Evolutionary conservation across 2,329 filamentous ascomycete genomes (phyloP).

Genomic region (Hypoxylon sp.): DNA sequence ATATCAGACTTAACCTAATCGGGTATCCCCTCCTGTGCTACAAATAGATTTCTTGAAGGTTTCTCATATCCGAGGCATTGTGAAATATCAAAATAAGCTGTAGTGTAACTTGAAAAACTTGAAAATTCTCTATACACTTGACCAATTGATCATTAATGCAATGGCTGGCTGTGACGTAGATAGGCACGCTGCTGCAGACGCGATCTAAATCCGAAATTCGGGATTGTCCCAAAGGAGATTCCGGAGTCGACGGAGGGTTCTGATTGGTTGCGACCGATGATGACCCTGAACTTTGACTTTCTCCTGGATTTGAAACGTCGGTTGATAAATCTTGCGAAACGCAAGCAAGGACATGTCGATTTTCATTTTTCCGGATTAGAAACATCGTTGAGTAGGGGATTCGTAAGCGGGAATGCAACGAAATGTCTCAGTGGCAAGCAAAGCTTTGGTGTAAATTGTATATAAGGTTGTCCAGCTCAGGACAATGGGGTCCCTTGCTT

Average conservation of each 20-base stretch:
- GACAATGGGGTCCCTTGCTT: background rate
- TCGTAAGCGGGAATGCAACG: background rate
- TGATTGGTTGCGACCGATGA: conserved; percentile 6
- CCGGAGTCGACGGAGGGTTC: conserved; percentile 22
- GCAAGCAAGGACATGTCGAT: background rate
- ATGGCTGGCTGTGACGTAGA: background rate
- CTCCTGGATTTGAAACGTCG: conserved; percentile 13
- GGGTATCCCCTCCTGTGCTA: background rate
- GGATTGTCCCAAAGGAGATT: conserved; percentile 29
- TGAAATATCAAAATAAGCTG: background rate
- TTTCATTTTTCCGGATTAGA: conserved; percentile 14
- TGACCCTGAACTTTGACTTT: conserved; percentile 5
- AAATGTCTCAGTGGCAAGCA: background rate
- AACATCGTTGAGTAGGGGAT: background rate
- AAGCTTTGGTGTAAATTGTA: background rate
- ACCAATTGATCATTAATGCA: background rate
- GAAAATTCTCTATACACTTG: background rate
- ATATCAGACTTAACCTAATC: background rate
- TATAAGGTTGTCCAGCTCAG: conserved; percentile 14
- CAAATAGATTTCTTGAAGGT: background rate
- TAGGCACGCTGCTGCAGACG: background rate
- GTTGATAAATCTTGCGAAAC: background rate
- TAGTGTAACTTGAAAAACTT: background rate
- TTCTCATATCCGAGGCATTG: background rate
- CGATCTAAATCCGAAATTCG: background rate